Base-by-base conservation (phyloP, 139 green algal genomes). In the Ulvella scutata region DNA sequence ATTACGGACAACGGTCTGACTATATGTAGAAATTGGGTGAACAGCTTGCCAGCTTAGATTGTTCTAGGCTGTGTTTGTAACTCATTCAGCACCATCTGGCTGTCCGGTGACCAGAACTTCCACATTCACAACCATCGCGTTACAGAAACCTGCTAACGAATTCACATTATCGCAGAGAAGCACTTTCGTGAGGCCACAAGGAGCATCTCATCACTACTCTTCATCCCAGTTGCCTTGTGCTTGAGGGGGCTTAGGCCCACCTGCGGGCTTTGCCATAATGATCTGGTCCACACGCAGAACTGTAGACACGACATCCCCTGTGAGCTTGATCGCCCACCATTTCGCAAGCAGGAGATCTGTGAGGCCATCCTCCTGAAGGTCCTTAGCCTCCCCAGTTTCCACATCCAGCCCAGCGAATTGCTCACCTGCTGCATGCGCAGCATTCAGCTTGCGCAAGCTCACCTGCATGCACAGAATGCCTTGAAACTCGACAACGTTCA, bases 231-330 rank as follows among this genome's bases (percentile, higher is more conserved):
- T 75, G 4, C 39, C 77, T 37, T 79, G 85, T 6, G 62, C 72
- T n/a, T 28, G 61, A 13, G 74, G 75, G 21, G 89, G 84, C 76
- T 91, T 91, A n/a, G 91, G 91, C 20, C 90, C 91, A 1, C 92
- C 90, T 10, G 92, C 92, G 76, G 90, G 84, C 84, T 96, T 97
- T 33, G 86, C 82, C 93, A 98, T 97, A 86, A 98, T 97, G 79
- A 99, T 98, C 83, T 99, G 91, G 78, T 99, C 94, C 34, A 99
- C 93, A 23, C 90, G 86, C 61, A 99, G 86, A n/a, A 99, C 88
- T 3, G 94, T 98, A 23, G 78, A 76, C 3, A 91, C 94, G 7
- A 94, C 95, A 51, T 99, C 94, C 9, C 88, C 84, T 3, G 93
- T 88, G 39, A 98, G 86, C 83, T 91, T 92, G 36, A 99, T 80